Conservation (phyloP, 345 rosid genomes). For the Boechera retrofracta region DNA sequence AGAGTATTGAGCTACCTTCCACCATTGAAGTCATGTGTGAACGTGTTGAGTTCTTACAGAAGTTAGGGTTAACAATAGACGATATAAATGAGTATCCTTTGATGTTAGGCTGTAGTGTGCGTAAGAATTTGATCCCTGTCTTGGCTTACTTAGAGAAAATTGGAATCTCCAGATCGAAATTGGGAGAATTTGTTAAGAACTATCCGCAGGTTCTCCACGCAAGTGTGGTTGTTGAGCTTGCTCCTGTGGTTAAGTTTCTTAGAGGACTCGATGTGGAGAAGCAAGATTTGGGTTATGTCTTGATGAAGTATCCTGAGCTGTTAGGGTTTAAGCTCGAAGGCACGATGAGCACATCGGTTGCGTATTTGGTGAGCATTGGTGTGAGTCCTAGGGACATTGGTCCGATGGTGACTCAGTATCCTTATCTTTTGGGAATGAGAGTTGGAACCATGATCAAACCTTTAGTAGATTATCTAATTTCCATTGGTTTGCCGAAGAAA, state of each 20-base stretch:
- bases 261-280: slow-evolving; percentile 91
- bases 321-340: slow-evolving; percentile 96
- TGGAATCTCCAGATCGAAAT: slow-evolving; percentile 70
- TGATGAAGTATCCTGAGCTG: slow-evolving; percentile 88
- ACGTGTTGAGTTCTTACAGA: slow-evolving; percentile 89
- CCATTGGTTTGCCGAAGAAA: slow-evolving; percentile 77
- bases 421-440: slow-evolving; percentile 87
- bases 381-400: slow-evolving; percentile 92
- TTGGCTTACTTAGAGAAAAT: slow-evolving; percentile 81
- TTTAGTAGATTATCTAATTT: slow-evolving; percentile 71
- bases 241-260: slow-evolving; percentile 86
- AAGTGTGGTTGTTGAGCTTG: slow-evolving; percentile 90
- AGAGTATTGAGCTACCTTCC: slow-evolving; percentile 78
- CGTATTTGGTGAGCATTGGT: slow-evolving; percentile 90
- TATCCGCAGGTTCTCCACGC: slow-evolving; percentile 84
- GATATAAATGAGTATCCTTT: slow-evolving; percentile 88
- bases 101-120: slow-evolving; percentile 81
- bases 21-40: slow-evolving; percentile 88
- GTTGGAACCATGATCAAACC: slow-evolving; percentile 92
- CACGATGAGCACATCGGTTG: slow-evolving; percentile 84
- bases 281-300: slow-evolving; percentile 79
- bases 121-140: slow-evolving; percentile 92
- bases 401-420: slow-evolving; percentile 93
- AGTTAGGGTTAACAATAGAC: slow-evolving; percentile 72
- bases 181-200: slow-evolving; percentile 83